A percentile compares a stretch with the other conserved stretches of the same genome.
Evolutionary conservation across 108 stramenopile genomes (phyloP).

Genomic region (Nitzschia putrida): DNA sequence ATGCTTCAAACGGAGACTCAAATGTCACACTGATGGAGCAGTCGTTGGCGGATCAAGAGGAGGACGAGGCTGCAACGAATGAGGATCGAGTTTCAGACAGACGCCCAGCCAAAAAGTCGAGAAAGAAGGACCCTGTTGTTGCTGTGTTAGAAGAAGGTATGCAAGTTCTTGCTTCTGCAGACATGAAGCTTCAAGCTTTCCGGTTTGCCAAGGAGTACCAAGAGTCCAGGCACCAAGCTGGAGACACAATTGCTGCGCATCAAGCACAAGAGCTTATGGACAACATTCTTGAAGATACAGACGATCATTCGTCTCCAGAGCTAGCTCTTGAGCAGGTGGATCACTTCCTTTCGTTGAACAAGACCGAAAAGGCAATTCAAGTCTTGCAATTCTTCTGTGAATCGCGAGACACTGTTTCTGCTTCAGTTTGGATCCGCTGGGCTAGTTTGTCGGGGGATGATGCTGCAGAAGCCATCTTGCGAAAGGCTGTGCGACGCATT

Average conservation of each 20-base stretch:
- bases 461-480: conserved; percentile 32
- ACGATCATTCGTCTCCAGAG: conserved; percentile 35
- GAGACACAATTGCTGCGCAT: neutral
- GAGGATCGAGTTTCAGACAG: conserved; percentile 6
- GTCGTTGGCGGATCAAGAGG: neutral
- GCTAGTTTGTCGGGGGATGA: conserved; percentile 38
- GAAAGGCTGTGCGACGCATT: conserved; percentile 46
- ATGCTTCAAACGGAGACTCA: conserved; percentile 7
- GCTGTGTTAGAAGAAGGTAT: conserved; percentile 57
- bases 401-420: conserved; percentile 11
- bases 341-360: conserved; percentile 34
- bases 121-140: conserved; percentile 47
- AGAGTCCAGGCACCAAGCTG: conserved; percentile 19
- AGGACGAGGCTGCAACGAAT: conserved; percentile 10
- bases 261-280: conserved; percentile 23
- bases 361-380: conserved; percentile 37
- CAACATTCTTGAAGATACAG: conserved; percentile 16
- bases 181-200: conserved; percentile 74
- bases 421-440: conserved; percentile 58
- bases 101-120: conserved; percentile 44
- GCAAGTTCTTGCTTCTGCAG: conserved; percentile 46
- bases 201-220: conserved; percentile 38
- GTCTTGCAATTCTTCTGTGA: conserved; percentile 33
- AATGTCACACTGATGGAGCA: conserved; percentile 11
- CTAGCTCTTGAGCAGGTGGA: conserved; percentile 61